Conservation (phyloP, 2,329 filamentous ascomycete genomes). For the Ophiostoma sp. region DNA sequence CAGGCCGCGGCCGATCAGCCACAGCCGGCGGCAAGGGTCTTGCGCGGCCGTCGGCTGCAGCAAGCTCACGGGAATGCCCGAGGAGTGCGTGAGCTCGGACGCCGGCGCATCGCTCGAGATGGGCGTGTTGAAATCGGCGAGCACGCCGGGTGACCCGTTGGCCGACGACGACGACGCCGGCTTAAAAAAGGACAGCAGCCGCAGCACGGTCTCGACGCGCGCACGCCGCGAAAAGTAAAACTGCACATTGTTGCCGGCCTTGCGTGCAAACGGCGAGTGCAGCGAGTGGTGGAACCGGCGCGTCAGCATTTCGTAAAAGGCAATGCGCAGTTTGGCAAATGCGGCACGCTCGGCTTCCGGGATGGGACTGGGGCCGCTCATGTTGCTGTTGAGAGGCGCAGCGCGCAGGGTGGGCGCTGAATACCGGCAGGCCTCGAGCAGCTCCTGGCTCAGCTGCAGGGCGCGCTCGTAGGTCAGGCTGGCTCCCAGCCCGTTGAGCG, state of each 20-base stretch:
- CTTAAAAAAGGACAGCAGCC: slow-evolving; percentile 23
- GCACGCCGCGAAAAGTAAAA: slow-evolving; percentile 28
- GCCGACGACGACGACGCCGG: background rate
- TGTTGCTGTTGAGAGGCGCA: slow-evolving; percentile 18
- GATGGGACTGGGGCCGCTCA: background rate
- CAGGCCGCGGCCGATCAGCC: slow-evolving; percentile 26
- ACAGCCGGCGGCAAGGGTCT: slow-evolving; percentile 23
- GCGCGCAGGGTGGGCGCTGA: slow-evolving; percentile 15
- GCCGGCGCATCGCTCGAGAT: background rate
- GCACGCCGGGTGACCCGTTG: background rate
- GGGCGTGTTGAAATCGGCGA: slow-evolving; percentile 17
- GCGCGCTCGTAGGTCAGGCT: slow-evolving; percentile 27
- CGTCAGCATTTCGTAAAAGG: slow-evolving; percentile 27
- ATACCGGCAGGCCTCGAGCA: slow-evolving; percentile 26
- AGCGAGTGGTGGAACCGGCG: slow-evolving; percentile 29
- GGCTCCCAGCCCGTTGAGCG: slow-evolving; percentile 26
- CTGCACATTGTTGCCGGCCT: slow-evolving; percentile 23
- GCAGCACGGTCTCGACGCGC: slow-evolving; percentile 26
- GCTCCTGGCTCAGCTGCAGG: slow-evolving; percentile 27
- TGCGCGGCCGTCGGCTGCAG: slow-evolving; percentile 6
- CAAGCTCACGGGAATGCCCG: background rate
- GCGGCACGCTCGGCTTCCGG: slow-evolving; percentile 13
- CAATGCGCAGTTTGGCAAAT: slow-evolving; percentile 24
- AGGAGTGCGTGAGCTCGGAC: background rate
- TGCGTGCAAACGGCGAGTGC: slow-evolving; percentile 28